Base-by-base conservation (phyloP, 805 yeast genomes). In the Candida nemodendra region DNA sequence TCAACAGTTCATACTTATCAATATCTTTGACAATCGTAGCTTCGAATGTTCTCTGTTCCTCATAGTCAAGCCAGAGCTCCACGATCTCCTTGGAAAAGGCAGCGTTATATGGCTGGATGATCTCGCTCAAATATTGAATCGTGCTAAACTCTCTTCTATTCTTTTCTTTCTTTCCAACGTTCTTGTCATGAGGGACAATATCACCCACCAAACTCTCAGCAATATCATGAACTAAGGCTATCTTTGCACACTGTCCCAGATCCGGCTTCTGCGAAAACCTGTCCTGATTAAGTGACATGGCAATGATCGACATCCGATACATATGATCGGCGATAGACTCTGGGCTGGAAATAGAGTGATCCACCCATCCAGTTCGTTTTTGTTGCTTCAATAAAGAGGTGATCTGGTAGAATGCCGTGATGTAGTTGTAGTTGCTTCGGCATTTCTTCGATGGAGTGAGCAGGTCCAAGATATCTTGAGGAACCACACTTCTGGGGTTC, bases 161-260 rank as follows among this genome's bases (percentile, higher is more conserved):
- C 61, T 91, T 91, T 58, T 91, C 98, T 12, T 64, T 68, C 58
- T 89, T 88, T 32, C 78, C 68, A 21, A 90, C 76, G 0, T 51
- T 42, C 42, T 74, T 56, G 65, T 89, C 85, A 60, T 76, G 62
- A 52, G 99, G 93, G 2, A 95, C 89, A 34, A 91, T 86, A 60
- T 91, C 99, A 22, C 99, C 99, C 11, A 91, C 98, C 19, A 91
- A 66, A 4, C 90, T 62, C 68, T 91, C 99, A 9, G 98, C 96
- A 53, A 91, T 84, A 61, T 91, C 99, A 67, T 91, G 99, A 22
- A 89, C 80, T 27, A 89, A 68, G 1, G 96, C 89, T 37, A 91
- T 89, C 62, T 84, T 83, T 34, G 81, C 83, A 67, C 96, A 88
- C 50, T 77, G 77, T 42, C 75, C 72, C 18, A 75, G 68, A 61